phyloP scores from a whole-genome alignment of 306 rosid genomes.

The Cyamopsis tetragonoloba region DNA sequence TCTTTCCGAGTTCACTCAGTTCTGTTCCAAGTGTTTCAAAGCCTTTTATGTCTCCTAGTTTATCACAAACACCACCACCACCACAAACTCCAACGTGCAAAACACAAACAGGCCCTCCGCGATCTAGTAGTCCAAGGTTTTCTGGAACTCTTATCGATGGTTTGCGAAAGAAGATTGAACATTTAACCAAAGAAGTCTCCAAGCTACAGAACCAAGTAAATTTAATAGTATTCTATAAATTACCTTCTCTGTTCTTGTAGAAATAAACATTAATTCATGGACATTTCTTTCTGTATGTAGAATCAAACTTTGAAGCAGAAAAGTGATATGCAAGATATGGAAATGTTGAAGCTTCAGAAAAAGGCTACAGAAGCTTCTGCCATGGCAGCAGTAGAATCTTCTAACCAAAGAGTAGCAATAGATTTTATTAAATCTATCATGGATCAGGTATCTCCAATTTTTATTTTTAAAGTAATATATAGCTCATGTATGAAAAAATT shows the following conservation, averaged over 20 bases:
- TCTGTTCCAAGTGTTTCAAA: slow-evolving; percentile 50
- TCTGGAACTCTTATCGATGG: slow-evolving; percentile 55
- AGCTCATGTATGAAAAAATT: too few species aligned
- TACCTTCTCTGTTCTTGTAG: neutral
- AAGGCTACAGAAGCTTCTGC: slow-evolving; percentile 40
- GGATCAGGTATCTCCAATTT: slow-evolving; percentile 50
- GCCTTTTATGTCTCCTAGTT: slow-evolving; percentile 29
- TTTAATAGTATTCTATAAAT: neutral
- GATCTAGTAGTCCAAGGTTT: slow-evolving; percentile 36
- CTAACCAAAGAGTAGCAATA: slow-evolving; percentile 39
- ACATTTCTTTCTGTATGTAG: slow-evolving; percentile 40
- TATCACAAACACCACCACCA: slow-evolving; percentile 31
- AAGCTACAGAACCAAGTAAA: slow-evolving; percentile 64
- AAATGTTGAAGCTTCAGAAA: slow-evolving; percentile 48
- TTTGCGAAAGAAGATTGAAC: slow-evolving; percentile 53
- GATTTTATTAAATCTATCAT: slow-evolving; percentile 50
- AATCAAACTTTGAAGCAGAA: slow-evolving; percentile 52
- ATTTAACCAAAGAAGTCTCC: slow-evolving; percentile 47
- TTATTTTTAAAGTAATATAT: too few species aligned
- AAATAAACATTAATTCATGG: neutral
- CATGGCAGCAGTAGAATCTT: slow-evolving; percentile 53
- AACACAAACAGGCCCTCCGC: slow-evolving; percentile 52
- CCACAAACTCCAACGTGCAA: slow-evolving; percentile 43
- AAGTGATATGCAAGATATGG: slow-evolving; percentile 48
- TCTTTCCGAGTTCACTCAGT: slow-evolving; percentile 64